phyloP scores from a whole-genome alignment of 129 eudicot genomes.

The carrot (Daucus carota) region DH1_v3.0 NC_030387.2:35255001-35255500 shows the following conservation, averaged over 20 bases:
- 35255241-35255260: background rate
- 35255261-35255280: background rate
- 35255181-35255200: background rate
- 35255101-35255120: slow-evolving; percentile 52
- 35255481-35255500: background rate
- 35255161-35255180: background rate
- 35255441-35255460: background rate
- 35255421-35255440: background rate
- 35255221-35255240: background rate
- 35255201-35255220: background rate
- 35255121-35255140: background rate
- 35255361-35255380: background rate
- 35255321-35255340: no score
- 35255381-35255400: background rate
- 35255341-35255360: no score
- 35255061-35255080: slow-evolving; percentile 74
- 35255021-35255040: slow-evolving; percentile 88
- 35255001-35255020: slow-evolving; percentile 96
- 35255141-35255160: background rate
- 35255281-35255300: background rate
- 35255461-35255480: background rate
- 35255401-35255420: background rate
- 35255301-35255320: background rate
- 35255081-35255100: slow-evolving; percentile 73
- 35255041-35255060: slow-evolving; percentile 88